Conservation (phyloP, 495 filamentous ascomycete species). For the Podospora anserina region DNA sequence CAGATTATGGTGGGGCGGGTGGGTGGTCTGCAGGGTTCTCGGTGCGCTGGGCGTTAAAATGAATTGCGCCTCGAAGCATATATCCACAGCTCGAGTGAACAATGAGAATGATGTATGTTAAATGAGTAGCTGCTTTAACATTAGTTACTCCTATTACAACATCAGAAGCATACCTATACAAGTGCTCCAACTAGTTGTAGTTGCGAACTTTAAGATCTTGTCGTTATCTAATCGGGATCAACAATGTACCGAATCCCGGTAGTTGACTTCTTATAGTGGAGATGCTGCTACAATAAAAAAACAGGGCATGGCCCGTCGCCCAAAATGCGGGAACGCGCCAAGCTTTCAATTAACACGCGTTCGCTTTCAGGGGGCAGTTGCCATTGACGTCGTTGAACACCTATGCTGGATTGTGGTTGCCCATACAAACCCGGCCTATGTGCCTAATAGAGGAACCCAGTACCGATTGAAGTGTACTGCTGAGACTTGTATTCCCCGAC, state of each 20-base stretch:
- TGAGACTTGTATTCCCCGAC: background rate
- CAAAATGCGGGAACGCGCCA: background rate
- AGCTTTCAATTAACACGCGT: background rate
- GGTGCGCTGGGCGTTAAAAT: background rate
- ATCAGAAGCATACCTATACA: too few species aligned
- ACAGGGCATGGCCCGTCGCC: background rate
- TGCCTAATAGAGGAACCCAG: background rate
- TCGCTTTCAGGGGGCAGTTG: background rate
- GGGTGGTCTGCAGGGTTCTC: constrained; percentile 4
- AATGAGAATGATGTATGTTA: background rate
- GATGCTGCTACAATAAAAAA: background rate
- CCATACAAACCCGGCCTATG: background rate
- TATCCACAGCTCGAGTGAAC: background rate
- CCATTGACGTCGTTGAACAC: background rate
- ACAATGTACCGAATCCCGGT: constrained; percentile 15
- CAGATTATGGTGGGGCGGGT: constrained; percentile 5
- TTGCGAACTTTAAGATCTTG: constrained; percentile 2
- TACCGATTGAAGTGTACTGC: background rate
- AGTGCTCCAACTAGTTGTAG: background rate
- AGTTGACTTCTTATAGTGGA: background rate
- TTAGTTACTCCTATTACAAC: too few species aligned
- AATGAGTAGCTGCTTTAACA: background rate
- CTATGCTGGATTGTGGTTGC: constrained; percentile 5
- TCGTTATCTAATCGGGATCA: constrained; percentile 14
- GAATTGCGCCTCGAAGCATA: background rate